Evolutionary conservation across 257 asterid genomes (phyloP).

Genomic region (Anisodus tanguticus): DNA sequence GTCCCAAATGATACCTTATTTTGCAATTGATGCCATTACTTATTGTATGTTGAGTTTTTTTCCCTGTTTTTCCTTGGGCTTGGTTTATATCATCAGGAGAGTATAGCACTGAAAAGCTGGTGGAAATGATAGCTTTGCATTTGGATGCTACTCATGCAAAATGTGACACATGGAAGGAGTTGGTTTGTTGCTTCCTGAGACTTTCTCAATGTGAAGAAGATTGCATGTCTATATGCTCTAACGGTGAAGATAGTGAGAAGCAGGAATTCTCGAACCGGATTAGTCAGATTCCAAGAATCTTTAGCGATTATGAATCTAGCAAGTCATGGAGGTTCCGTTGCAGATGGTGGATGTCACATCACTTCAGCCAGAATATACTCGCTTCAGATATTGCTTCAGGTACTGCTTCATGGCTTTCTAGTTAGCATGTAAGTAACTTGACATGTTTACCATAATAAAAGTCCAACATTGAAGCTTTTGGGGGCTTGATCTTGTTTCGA

Average conservation of each 20-base stretch:
- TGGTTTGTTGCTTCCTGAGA: constrained; percentile 68
- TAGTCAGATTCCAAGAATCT: constrained; percentile 60
- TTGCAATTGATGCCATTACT: constrained; percentile 18
- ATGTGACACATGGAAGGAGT: constrained; percentile 66
- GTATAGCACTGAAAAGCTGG: constrained; percentile 60
- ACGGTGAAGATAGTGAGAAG: constrained; percentile 38
- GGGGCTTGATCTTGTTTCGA: neutral
- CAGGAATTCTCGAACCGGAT: constrained; percentile 35
- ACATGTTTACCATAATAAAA: neutral
- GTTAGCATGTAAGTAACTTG: neutral
- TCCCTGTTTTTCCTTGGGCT: neutral
- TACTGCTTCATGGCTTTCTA: constrained; percentile 35
- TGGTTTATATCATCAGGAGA: constrained; percentile 53
- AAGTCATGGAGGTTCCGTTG: constrained; percentile 72
- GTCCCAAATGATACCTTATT: constrained; percentile 11
- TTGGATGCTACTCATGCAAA: constrained; percentile 70
- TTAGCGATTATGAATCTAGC: constrained; percentile 50
- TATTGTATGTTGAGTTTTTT: neutral
- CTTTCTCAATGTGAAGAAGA: constrained; percentile 70
- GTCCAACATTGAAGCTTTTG: constrained; percentile 10
- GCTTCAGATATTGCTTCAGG: constrained; percentile 67
- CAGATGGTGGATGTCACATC: constrained; percentile 88
- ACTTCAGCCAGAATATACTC: constrained; percentile 57
- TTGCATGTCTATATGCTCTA: constrained; percentile 55
- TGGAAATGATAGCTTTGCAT: constrained; percentile 82